Percentiles rank a stretch among this genome's conserved stretches.
Evolutionary conservation across 2,329 filamentous ascomycete genomes (phyloP).

Genomic region (Penicillium sp.): DNA sequence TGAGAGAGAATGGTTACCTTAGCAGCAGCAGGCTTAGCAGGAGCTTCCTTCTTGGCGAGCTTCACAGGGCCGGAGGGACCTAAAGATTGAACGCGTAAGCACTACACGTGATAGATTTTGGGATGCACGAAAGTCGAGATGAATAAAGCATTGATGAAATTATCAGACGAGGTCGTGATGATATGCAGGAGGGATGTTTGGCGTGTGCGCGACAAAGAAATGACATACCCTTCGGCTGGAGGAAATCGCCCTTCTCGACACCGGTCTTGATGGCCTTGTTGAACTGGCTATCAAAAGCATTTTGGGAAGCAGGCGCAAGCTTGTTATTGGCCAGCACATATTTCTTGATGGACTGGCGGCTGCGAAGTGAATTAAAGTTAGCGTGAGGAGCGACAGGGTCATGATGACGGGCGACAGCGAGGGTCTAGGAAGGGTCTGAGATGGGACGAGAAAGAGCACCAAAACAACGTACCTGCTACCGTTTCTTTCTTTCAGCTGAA

Average conservation of each 20-base stretch:
- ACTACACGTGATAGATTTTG: not conserved
- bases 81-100: constrained; percentile 47
- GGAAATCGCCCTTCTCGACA: constrained; percentile 85
- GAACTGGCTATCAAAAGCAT: constrained; percentile 74
- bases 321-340: constrained; percentile 75
- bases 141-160: not conserved
- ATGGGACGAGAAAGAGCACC: constrained; percentile 24
- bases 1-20: constrained; percentile 31
- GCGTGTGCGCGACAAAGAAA: constrained; percentile 1
- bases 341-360: constrained; percentile 75
- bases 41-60: constrained; percentile 77
- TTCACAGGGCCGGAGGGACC: constrained; percentile 88
- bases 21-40: constrained; percentile 49
- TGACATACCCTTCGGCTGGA: constrained; percentile 86
- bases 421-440: constrained; percentile 20
- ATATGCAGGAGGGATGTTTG: constrained; percentile 2
- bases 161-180: not conserved
- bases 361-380: constrained; percentile 46
- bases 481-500: constrained; percentile 71
- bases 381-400: constrained; percentile 27
- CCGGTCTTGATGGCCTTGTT: constrained; percentile 83
- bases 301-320: constrained; percentile 59
- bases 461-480: constrained; percentile 67
- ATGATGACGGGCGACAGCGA: constrained; percentile 11
- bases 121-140: not conserved